Percentiles rank a stretch among this genome's conserved stretches.
Conservation (phyloP, 768 basidiomycete species). For the Psilocybe azurescens region DNA sequence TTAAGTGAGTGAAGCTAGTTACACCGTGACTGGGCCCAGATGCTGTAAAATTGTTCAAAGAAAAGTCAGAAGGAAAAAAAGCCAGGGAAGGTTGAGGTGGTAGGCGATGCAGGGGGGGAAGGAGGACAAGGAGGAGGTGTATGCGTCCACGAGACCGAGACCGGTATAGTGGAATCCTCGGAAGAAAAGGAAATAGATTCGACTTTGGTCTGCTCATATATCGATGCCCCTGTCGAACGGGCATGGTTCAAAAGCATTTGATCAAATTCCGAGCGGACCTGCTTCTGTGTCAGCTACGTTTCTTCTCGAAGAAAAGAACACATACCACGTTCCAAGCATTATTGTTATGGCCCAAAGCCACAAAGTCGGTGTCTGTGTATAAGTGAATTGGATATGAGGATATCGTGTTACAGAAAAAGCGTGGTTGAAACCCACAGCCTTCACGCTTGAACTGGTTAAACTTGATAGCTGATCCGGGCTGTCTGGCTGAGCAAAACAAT, state of each 20-base stretch:
- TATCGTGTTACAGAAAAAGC: neutral
- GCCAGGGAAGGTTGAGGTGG: slow-evolving; percentile 31
- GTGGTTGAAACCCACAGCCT: slow-evolving; percentile 50
- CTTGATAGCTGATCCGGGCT: slow-evolving; percentile 70
- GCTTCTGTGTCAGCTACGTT: neutral
- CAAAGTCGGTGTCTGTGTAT: slow-evolving; percentile 60
- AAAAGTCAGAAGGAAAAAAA: slow-evolving; percentile 23
- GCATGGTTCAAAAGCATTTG: slow-evolving; percentile 62
- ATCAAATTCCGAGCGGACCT: slow-evolving; percentile 69
- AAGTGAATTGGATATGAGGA: slow-evolving; percentile 1
- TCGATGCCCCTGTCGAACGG: slow-evolving; percentile 51
- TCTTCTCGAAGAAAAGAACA: slow-evolving; percentile 6
- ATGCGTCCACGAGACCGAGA: slow-evolving; percentile 60
- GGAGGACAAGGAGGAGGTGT: slow-evolving; percentile 43
- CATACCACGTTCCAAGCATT: slow-evolving; percentile 67
- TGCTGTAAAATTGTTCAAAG: slow-evolving; percentile 13
- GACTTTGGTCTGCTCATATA: slow-evolving; percentile 62
- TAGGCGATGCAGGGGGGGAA: slow-evolving; percentile 48
- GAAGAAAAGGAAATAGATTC: slow-evolving; percentile 50
- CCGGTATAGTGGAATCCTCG: slow-evolving; percentile 44
- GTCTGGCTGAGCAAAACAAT: slow-evolving; percentile 4
- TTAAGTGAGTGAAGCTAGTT: slow-evolving; percentile 68
- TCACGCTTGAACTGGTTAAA: slow-evolving; percentile 70
- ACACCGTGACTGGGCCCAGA: slow-evolving; percentile 42
- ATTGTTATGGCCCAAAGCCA: slow-evolving; percentile 57